Conservation (phyloP, 495 filamentous ascomycete genomes). For the Podospora appendiculata region DNA sequence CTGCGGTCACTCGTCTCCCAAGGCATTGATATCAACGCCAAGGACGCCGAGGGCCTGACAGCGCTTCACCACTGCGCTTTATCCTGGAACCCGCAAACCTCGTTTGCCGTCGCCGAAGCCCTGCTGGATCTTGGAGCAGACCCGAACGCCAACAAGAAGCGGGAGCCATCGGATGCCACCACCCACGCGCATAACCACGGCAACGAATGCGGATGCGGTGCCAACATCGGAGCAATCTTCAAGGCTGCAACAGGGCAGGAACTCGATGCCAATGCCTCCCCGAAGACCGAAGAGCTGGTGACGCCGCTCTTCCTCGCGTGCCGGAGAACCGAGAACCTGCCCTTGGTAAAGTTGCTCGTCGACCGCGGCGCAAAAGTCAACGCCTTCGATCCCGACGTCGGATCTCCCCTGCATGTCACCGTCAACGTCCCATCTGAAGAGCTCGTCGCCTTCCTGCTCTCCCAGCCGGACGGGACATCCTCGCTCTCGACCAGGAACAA, state of each 20-base stretch:
- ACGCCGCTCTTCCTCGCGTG: constrained; percentile 6
- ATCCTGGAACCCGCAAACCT: not conserved
- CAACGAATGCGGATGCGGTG: constrained; percentile 1
- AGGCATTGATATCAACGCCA: constrained; percentile 4
- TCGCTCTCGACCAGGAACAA: not conserved
- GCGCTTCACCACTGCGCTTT: not conserved
- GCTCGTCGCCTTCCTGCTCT: not conserved
- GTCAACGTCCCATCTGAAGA: not conserved
- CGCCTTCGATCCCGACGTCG: not conserved
- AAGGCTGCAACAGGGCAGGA: not conserved
- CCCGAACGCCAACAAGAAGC: not conserved
- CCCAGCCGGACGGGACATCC: not conserved
- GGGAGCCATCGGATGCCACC: not conserved
- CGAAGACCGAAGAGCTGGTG: not conserved
- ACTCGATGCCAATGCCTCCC: not conserved
- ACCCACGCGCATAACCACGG: not conserved
- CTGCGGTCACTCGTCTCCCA: constrained; percentile 4
- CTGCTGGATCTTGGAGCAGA: not conserved
- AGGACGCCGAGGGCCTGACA: not conserved
- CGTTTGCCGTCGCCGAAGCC: not conserved
- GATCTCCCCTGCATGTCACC: not conserved
- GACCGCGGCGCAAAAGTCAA: constrained; percentile 13
- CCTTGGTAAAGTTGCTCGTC: constrained; percentile 10
- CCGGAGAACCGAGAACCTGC: constrained; percentile 1
- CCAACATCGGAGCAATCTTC: not conserved